Conservation (phyloP, 1,284 basidiomycete genomes). For the Ustilago loliicola region DNA sequence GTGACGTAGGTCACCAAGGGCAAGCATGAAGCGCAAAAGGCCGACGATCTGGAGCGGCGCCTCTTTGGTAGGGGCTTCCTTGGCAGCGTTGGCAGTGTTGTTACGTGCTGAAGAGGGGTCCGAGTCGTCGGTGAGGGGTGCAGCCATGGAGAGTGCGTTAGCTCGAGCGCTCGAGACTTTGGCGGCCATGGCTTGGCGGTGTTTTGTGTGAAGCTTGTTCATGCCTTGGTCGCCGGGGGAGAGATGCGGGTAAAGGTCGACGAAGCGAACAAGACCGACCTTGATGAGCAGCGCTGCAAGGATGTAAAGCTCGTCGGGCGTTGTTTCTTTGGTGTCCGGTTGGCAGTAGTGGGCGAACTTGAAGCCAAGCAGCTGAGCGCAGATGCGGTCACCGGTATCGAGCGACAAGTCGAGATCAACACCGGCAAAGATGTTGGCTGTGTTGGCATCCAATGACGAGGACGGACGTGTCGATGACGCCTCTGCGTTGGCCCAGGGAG, state of each 20-base stretch:
- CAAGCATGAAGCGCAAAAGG: conserved; percentile 83
- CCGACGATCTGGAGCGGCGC: conserved; percentile 84
- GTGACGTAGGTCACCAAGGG: conserved; percentile 84
- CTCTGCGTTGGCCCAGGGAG: conserved; percentile 78
- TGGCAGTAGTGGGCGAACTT: conserved; percentile 89
- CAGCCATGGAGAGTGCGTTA: conserved; percentile 86
- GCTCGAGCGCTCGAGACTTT: conserved; percentile 76
- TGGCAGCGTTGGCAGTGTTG: conserved; percentile 69
- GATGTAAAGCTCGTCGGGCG: conserved; percentile 82
- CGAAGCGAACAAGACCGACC: conserved; percentile 84
- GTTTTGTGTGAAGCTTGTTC: conserved; percentile 76
- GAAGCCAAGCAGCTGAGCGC: conserved; percentile 94
- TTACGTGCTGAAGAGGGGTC: conserved; percentile 44
- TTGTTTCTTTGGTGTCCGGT: conserved; percentile 72
- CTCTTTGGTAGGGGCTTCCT: conserved; percentile 73
- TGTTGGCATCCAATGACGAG: background rate
- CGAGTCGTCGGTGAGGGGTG: conserved; percentile 79
- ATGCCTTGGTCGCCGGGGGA: conserved; percentile 64
- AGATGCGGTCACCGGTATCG: conserved; percentile 73
- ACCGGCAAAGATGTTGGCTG: conserved; percentile 19
- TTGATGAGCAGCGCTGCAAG: conserved; percentile 89
- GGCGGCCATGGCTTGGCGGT: conserved; percentile 78
- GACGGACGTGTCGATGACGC: conserved; percentile 11
- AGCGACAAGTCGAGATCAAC: conserved; percentile 36
- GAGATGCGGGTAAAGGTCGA: conserved; percentile 89